These are phyloP conservation scores for Tricholoma terreum DNA, from an alignment of 768 basidiomycete species.

Conservation along the genomic window DNA sequence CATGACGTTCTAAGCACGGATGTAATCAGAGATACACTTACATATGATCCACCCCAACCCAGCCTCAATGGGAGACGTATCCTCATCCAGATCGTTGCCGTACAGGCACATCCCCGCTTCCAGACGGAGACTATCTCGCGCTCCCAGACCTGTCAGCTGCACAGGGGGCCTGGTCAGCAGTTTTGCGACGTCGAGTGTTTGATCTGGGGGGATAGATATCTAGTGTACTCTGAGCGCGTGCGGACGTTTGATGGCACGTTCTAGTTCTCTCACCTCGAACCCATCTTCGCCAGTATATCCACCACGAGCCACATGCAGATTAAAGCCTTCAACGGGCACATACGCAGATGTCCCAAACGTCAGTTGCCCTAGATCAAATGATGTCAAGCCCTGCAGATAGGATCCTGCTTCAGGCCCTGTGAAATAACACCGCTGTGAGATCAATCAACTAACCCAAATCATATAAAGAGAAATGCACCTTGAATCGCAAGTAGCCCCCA, in stretches of 20 bases:
- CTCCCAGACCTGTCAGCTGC: conserved; percentile 85
- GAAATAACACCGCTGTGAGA: neutral
- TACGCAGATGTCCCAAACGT: conserved; percentile 86
- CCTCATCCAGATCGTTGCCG: conserved; percentile 90
- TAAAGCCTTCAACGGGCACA: conserved; percentile 72
- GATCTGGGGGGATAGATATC: conserved; percentile 86
- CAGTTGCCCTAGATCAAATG: conserved; percentile 67
- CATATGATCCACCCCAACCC: conserved; percentile 93
- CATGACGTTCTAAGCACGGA: neutral
- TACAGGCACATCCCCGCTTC: conserved; percentile 98
- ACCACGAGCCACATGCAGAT: conserved; percentile 86
- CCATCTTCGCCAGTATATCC: conserved; percentile 99
- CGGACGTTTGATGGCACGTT: neutral
- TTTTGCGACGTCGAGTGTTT: conserved; percentile 69
- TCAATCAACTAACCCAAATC: too few relatives aligned
- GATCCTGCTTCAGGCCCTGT: conserved; percentile 79
- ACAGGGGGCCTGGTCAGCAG: conserved; percentile 64
- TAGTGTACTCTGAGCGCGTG: conserved; percentile 21
- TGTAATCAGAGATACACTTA: conserved; percentile 30
- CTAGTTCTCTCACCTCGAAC: conserved; percentile 66
- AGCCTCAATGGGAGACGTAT: conserved; percentile 84
- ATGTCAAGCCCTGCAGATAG: conserved; percentile 74
- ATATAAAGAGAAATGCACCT: conserved; percentile 43
- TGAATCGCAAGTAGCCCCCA: conserved; percentile 93
- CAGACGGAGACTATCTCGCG: conserved; percentile 88